Base-by-base conservation (phyloP, 257 asterid species). In the Paraleonurus japonicus region DNA sequence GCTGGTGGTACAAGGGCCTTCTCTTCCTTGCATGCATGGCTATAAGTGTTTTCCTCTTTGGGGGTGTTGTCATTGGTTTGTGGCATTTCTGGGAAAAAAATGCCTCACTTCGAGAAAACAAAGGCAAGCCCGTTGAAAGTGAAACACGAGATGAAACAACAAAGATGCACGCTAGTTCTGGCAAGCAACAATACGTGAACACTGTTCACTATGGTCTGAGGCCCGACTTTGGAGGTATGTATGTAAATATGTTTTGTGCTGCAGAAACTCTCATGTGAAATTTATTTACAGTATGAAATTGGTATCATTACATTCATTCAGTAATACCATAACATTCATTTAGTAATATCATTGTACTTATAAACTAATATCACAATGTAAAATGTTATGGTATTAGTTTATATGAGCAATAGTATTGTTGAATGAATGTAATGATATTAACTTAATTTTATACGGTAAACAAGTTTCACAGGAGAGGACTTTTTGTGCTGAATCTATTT, bases 201-300 rank as follows among this genome's bases (percentile, higher is more conserved):
- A 77, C 75, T 5, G 67, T 84, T 63, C 76, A 23, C 35, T 92
- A 88, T 66, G 96, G 96, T 12, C 77, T 83, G 70, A 88, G 97
- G 23, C 98, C 98, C 2, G 82, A 92, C 66, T 84, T 92, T 26
- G 73, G 68, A 84, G 96, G 96, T 92, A 86, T n/a, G n/a, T n/a
- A n/a, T n/a, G n/a, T n/a, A n/a, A n/a, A n/a, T n/a, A n/a, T n/a
- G n/a, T n/a, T n/a, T n/a, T n/a, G n/a, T n/a, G n/a, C n/a, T n/a
- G n/a, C n/a, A n/a, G n/a, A n/a, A n/a, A 10, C 5, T 41, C 5
- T 11, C 16, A 11, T 15, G 16, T 41, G 16, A 12, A 12, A 41
- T 2, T 41, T 10, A 4, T 39, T 39, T n/a, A 8, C 4, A 2
- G 3, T 39, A 39, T 9, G 47, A 12, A 8, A 39, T 10, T 9